Base-by-base conservation (phyloP, 2,329 filamentous ascomycete genomes). In the Penicillium vulpinum region DNA sequence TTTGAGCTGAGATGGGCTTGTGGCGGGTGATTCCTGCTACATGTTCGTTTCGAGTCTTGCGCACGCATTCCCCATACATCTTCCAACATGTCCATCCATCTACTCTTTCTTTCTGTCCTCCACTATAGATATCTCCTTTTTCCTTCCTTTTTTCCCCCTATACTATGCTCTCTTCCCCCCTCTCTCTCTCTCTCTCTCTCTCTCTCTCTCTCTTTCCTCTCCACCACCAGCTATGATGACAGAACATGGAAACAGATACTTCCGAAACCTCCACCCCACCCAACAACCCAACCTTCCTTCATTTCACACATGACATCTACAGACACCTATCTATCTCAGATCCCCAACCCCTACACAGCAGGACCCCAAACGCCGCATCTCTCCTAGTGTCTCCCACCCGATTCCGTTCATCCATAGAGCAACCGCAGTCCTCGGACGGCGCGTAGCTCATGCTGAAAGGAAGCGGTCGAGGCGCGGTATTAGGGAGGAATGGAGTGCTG, bases 161-260 rank as follows among this genome's bases (percentile, higher is more conserved):
- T n/a, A n/a, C n/a, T n/a, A n/a, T 38, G 13, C 39, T 13, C 21
- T 24, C 18, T 8, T n/a, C 13, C 38, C 29, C 29, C 33, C 18
- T 38, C 36, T 44, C 10, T n/a, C n/a, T n/a, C n/a, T n/a, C 9
- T 38, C 28, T 29, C 40, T 13, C 33, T 0, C 16, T 36, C 29
- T 29, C 31, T 24, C 49, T 38, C 36, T 10, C 9, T 29, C 26
- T 28, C 10, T 35, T 10, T 29, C 24, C 11, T 13, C 22, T 8
- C 38, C 29, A 39, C 35, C 21, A 52, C 62, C 70, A 71, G 71
- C 71, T 56, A 68, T 76, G 74, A 76, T 75, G 74, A 76, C 71
- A 73, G 60, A 67, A 66, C 58, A 64, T 62, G 65, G 68, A 64
- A 70, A 68, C 73, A 76, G 74, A 76, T 76, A 76, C 74, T 76